These are phyloP conservation scores for Flaveria trinervia DNA, from an alignment of 129 eudicot species.

Conservation along the genomic window DNA sequence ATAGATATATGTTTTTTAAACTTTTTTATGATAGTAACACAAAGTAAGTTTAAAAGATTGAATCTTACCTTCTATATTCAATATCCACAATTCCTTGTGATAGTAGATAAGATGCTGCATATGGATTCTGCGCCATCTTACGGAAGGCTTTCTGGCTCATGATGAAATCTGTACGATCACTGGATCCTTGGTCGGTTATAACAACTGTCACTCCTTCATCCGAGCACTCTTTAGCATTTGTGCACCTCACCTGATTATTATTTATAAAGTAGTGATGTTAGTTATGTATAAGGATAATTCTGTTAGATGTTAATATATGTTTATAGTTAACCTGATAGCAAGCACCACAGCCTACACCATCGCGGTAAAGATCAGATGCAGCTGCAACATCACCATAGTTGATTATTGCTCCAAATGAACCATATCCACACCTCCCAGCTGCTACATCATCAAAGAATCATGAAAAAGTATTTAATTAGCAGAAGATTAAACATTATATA, in stretches of 20 bases:
- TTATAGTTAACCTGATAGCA: constrained; percentile 68
- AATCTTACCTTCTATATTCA: constrained; percentile 70
- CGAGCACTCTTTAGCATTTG: constrained; percentile 58
- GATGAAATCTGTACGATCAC: constrained; percentile 70
- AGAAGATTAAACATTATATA: not conserved
- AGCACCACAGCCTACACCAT: constrained; percentile 87
- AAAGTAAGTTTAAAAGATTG: not conserved
- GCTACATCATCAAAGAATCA: constrained; percentile 27
- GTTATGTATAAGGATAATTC: not conserved
- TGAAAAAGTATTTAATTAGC: constrained; percentile 15
- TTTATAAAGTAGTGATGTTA: not conserved
- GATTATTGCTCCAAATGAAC: constrained; percentile 70
- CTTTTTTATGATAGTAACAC: not conserved
- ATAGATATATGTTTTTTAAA: not conserved
- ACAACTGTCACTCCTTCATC: constrained; percentile 74
- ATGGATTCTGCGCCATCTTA: constrained; percentile 62
- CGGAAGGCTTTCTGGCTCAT: constrained; percentile 71
- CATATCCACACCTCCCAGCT: constrained; percentile 78
- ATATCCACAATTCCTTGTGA: constrained; percentile 69
- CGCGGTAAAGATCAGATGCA: constrained; percentile 70
- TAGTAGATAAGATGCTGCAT: constrained; percentile 52
- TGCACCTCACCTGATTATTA: constrained; percentile 64
- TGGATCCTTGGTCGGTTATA: constrained; percentile 73
- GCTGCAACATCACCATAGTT: constrained; percentile 76
- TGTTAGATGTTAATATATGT: not conserved